These are phyloP conservation scores for Oenanthe javanica DNA, from an alignment of 140 eudicot species.

Conservation along the genomic window DNA sequence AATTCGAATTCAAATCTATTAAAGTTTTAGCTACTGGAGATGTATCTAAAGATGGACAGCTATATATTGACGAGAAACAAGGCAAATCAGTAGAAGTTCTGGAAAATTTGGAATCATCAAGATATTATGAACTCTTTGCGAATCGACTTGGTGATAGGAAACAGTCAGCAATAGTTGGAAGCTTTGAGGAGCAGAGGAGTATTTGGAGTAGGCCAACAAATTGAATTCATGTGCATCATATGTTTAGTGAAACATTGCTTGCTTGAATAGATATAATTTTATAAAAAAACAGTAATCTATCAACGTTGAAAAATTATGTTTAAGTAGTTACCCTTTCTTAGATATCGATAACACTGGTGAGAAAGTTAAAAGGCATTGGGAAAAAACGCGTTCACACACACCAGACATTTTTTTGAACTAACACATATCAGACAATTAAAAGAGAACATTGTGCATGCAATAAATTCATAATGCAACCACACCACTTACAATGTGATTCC, in stretches of 20 bases:
- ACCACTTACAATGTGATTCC: background rate
- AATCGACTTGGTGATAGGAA: conserved; percentile 38
- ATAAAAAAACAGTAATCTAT: background rate
- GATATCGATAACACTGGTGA: background rate
- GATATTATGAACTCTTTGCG: conserved; percentile 46
- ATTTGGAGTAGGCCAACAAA: conserved; percentile 31
- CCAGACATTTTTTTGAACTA: background rate
- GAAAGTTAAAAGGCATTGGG: background rate
- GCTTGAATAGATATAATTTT: background rate
- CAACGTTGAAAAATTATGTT: background rate
- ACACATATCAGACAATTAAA: background rate
- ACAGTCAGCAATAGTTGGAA: conserved; percentile 67
- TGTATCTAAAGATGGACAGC: conserved; percentile 49
- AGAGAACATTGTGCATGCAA: conserved; percentile 4
- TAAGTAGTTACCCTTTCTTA: background rate
- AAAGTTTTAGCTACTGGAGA: conserved; percentile 43
- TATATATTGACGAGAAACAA: conserved; percentile 13
- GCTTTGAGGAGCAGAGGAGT: conserved; percentile 57
- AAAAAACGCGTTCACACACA: background rate
- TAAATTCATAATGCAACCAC: background rate
- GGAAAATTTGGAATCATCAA: conserved; percentile 31
- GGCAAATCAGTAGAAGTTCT: conserved; percentile 36
- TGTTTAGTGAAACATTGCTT: background rate
- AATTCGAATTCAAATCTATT: conserved; percentile 25
- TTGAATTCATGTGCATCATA: background rate